A percentile compares a stretch with the other conserved stretches of the same genome.
These are phyloP conservation scores for Raffaelea albimanens DNA, from an alignment of 2,329 filamentous ascomycete genomes.

Conservation along the genomic window DNA sequence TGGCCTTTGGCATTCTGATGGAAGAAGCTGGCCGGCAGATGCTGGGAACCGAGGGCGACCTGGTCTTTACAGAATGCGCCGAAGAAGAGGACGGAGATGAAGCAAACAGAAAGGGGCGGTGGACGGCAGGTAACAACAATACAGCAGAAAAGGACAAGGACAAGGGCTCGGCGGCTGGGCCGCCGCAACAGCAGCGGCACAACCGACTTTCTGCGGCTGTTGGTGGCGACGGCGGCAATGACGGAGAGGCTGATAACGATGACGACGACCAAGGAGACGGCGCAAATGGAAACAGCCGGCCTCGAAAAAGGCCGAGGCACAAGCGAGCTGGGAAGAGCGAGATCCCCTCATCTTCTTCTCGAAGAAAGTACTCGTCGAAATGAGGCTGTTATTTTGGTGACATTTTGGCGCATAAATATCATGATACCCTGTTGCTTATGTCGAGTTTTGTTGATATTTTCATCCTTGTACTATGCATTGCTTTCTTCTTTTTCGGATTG, in stretches of 20 bases:
- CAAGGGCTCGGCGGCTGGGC: background rate
- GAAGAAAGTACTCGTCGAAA: no score
- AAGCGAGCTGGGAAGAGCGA: background rate
- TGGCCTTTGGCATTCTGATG: conserved; percentile 65
- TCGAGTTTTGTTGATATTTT: no score
- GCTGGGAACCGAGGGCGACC: conserved; percentile 56
- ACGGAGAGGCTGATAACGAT: background rate
- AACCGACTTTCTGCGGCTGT: no score
- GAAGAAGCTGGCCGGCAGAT: conserved; percentile 57
- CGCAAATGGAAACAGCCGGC: background rate
- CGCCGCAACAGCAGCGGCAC: background rate
- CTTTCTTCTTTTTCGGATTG: no score
- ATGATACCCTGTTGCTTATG: no score
- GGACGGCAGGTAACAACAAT: background rate
- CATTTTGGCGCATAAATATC: no score
- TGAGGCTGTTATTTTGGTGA: no score
- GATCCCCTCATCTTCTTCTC: no score
- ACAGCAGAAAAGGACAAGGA: background rate
- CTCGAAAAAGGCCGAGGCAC: no score
- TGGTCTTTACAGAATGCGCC: conserved; percentile 57
- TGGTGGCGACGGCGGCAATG: background rate
- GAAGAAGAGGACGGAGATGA: background rate
- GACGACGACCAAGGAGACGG: background rate
- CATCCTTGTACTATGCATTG: no score
- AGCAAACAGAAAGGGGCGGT: background rate